Evolutionary conservation across 2,329 filamentous ascomycete species (phyloP).

Genomic region (Phyllosticta paracitricarpa): DNA sequence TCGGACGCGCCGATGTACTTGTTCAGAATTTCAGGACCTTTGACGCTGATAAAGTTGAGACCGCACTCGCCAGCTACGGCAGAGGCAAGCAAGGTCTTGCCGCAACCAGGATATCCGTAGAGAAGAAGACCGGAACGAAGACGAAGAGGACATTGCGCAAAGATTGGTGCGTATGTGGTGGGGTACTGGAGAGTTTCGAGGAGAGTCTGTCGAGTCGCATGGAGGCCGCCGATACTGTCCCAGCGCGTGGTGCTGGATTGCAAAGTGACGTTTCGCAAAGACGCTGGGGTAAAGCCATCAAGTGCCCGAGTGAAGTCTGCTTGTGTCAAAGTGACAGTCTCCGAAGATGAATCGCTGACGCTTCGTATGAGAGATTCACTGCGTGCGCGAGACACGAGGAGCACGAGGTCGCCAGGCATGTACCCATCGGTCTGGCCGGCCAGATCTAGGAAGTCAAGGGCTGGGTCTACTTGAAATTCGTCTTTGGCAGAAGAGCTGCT

Average conservation of each 20-base stretch:
- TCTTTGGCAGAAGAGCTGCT: slow-evolving; percentile 22
- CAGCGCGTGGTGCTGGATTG: slow-evolving; percentile 92
- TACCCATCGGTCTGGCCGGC: slow-evolving; percentile 94
- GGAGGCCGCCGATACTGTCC: slow-evolving; percentile 79
- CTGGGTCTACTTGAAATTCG: slow-evolving; percentile 63
- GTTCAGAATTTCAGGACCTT: slow-evolving; percentile 95
- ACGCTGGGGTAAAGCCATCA: slow-evolving; percentile 89
- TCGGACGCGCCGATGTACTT: slow-evolving; percentile 98
- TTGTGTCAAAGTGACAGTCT: slow-evolving; percentile 51
- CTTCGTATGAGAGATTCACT: slow-evolving; percentile 88
- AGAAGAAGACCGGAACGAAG: slow-evolving; percentile 84
- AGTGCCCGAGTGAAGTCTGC: slow-evolving; percentile 76
- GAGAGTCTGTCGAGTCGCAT: slow-evolving; percentile 77
- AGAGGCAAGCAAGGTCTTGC: slow-evolving; percentile 89
- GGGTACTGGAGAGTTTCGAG: slow-evolving; percentile 94
- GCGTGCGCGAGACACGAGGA: slow-evolving; percentile 76
- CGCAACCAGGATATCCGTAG: slow-evolving; percentile 92
- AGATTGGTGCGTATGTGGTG: slow-evolving; percentile 95
- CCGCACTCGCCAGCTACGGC: slow-evolving; percentile 97
- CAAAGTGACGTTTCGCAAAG: slow-evolving; percentile 84
- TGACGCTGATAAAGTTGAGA: slow-evolving; percentile 96
- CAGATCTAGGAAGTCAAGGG: slow-evolving; percentile 84
- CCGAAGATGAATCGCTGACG: slow-evolving; percentile 38
- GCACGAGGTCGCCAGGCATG: slow-evolving; percentile 86
- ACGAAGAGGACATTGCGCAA: slow-evolving; percentile 89